Evolutionary conservation across 2,329 filamentous ascomycete genomes (phyloP), one percentile per base, ranked within the genome.

Genomic region (Penicillium italicum): DNA sequence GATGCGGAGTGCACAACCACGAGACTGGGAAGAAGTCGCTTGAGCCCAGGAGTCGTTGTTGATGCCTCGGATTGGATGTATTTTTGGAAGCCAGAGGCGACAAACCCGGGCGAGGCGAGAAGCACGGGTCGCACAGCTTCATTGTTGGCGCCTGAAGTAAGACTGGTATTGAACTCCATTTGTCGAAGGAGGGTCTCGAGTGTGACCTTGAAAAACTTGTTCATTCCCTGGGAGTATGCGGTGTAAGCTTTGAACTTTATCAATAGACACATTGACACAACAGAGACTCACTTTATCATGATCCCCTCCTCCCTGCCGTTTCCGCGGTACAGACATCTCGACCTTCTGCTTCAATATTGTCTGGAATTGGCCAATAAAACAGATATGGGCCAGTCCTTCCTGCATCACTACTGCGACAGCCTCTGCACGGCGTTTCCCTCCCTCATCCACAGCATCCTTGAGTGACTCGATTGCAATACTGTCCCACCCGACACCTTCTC

Each of bases 361-460:
- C 61, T 78, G 76, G 38, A 76, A 77, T 50, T 79, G 77, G 4
- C 77, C 79, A 55, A 80, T 75, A 55, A 80, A 78, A 58, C 77
- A 79, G n/a, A 80, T 77, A 67, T 79, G 77, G 5, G 77, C 78
- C 11, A 80, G 50, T 1, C 77, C 78, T 61, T 97, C 93, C 66
- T 96, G 90, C 88, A 99, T 93, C 24, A 97, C 89, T 0, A 97
- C 87, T 0, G 94, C 93, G 53, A 91, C 90, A 18, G 96, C 82
- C 59, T 93, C 88, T 1, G 91, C 91, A 59, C 89, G 86, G 67
- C 87, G 86, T 62, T 90, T 87, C 4, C 74, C 73, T 1, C 74
- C 65, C 63, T 89, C 85, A 65, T 90, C 86, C 14, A 93, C 81
- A 0, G 91, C 88, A 71, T 96, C 90, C 54, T 83, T 80, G 11